These are phyloP conservation scores for Penicillium subrubescens DNA, from an alignment of 495 filamentous ascomycete species.

Conservation along the genomic window DNA sequence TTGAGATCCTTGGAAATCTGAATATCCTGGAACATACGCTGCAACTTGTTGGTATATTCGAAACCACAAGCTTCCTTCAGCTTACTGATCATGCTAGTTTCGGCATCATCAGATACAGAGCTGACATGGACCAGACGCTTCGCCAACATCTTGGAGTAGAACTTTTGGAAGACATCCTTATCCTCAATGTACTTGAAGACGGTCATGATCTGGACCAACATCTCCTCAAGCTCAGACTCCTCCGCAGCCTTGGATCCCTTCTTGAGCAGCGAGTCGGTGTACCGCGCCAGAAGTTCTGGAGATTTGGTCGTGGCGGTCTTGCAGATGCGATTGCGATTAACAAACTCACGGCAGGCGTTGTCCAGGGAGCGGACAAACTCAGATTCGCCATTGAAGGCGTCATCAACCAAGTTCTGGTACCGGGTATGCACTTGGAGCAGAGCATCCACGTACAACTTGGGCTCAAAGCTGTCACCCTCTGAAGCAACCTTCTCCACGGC, in stretches of 20 bases:
- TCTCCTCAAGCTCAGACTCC: constrained; percentile 89
- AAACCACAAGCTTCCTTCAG: constrained; percentile 98
- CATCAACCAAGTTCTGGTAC: constrained; percentile 87
- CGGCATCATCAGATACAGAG: constrained; percentile 94
- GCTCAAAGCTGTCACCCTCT: constrained; percentile 88
- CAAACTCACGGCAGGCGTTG: constrained; percentile 96
- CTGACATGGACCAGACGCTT: constrained; percentile 92
- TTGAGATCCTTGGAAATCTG: constrained; percentile 98
- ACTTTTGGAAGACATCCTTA: constrained; percentile 99
- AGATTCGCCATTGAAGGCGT: constrained; percentile 91
- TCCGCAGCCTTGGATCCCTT: constrained; percentile 90
- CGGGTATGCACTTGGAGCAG: constrained; percentile 91
- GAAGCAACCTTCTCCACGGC: constrained; percentile 90
- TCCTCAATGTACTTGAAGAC: constrained; percentile 99
- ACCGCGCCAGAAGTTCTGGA: constrained; percentile 91
- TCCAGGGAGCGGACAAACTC: constrained; percentile 97
- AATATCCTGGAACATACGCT: constrained; percentile 99
- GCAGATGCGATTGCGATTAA: constrained; percentile 95
- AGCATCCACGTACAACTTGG: constrained; percentile 94
- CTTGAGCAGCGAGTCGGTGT: constrained; percentile 90
- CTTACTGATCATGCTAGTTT: constrained; percentile 99
- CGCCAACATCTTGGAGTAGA: constrained; percentile 95
- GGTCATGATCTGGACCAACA: constrained; percentile 95
- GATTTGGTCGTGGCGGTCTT: constrained; percentile 89
- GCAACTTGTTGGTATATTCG: constrained; percentile 98